Conservation (phyloP, 2,329 filamentous ascomycete genomes). For the Pyrenophora tritici-repentis region DNA sequence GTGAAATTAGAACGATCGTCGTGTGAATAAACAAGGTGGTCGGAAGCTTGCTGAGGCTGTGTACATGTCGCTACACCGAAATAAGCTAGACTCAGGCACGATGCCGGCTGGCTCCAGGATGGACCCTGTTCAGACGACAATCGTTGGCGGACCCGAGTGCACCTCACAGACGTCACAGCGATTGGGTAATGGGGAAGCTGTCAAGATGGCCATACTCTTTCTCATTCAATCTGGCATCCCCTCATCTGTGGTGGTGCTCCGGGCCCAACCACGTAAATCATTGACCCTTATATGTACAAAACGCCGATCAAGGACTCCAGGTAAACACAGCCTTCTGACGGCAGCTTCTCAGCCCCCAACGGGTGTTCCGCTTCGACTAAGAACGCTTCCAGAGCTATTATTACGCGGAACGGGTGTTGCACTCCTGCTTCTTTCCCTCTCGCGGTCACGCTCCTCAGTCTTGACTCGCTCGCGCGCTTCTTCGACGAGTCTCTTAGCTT, state of each 20-base stretch:
- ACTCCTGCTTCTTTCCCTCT: constrained; percentile 31
- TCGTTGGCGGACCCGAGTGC: constrained; percentile 3
- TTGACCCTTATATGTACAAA: constrained; percentile 10
- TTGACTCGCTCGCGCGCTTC: constrained; percentile 41
- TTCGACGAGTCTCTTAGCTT: constrained; percentile 42
- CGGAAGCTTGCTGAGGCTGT: constrained; percentile 2
- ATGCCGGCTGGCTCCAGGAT: background rate
- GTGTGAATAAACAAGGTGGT: background rate
- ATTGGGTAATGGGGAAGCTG: background rate
- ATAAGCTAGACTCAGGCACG: background rate
- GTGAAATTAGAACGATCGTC: background rate
- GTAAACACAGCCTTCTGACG: background rate
- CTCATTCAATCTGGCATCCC: background rate
- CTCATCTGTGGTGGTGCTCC: background rate
- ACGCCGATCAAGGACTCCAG: background rate
- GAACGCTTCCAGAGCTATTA: constrained; percentile 26
- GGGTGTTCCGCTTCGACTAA: constrained; percentile 30
- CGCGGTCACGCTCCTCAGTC: constrained; percentile 36
- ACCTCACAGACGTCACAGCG: background rate
- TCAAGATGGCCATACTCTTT: background rate
- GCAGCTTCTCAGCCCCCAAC: constrained; percentile 13
- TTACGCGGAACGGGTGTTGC: constrained; percentile 29
- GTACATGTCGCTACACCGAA: background rate
- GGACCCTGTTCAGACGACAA: background rate
- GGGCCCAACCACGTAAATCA: background rate